phyloP scores from a whole-genome alignment of 352 stramenopile genomes.

The Pythium graminicola region DNA sequence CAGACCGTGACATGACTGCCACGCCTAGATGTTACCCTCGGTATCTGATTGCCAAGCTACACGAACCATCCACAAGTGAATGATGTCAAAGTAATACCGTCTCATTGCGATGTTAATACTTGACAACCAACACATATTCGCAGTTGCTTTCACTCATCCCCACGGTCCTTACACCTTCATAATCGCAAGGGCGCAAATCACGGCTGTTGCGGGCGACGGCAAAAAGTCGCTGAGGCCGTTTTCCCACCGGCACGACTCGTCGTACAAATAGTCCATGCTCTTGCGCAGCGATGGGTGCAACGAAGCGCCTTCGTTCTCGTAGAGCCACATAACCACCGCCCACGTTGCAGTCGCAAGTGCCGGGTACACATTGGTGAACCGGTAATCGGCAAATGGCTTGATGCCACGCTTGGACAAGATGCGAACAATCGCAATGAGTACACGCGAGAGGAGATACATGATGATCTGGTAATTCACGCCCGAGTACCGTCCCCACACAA shows the following conservation, averaged over 20 bases:
- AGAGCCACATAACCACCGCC: slow-evolving; percentile 83
- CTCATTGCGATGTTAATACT: no score
- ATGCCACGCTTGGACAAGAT: slow-evolving; percentile 54
- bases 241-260: slow-evolving; percentile 74
- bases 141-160: no score
- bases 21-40: no score
- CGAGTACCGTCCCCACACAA: slow-evolving; percentile 82
- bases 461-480: slow-evolving; percentile 88
- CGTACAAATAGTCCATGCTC: slow-evolving; percentile 88
- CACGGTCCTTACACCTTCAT: slow-evolving; percentile 37
- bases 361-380: slow-evolving; percentile 75
- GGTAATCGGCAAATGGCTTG: slow-evolving; percentile 54
- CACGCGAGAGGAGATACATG: slow-evolving; percentile 82
- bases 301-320: slow-evolving; percentile 72
- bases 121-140: no score
- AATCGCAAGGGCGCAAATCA: slow-evolving; percentile 55
- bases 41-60: no score
- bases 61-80: no score
- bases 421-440: slow-evolving; percentile 62
- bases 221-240: slow-evolving; percentile 68
- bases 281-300: slow-evolving; percentile 77
- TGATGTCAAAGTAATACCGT: no score
- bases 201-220: slow-evolving; percentile 63
- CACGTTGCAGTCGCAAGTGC: slow-evolving; percentile 69
- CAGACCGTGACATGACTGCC: no score